Base-by-base conservation (phyloP, 805 yeast genomes). In the Wickerhamomyces sydowiorum region DNA sequence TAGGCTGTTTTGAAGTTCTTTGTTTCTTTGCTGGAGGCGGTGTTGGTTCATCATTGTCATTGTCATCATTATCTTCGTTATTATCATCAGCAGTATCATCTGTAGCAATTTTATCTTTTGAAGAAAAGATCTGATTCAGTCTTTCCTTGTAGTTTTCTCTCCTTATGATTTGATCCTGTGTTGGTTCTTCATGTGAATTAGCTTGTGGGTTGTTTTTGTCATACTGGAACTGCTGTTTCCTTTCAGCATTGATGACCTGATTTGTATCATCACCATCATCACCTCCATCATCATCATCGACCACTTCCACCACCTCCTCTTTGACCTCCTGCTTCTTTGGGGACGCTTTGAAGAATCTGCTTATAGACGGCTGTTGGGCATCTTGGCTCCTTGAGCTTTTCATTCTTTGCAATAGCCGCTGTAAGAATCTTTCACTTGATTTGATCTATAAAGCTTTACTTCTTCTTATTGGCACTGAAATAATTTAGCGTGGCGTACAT, bases 321-420 rank as follows among this genome's bases (percentile, higher is more conserved):
- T 20, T 24, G 23, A 7, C 12, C 23, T 32, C 8, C 9, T 10
- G 23, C 17, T 32, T 20, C 15, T 20, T 32, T 2, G 35, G 35
- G 7, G 23, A 20, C 14, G 49, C 15, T 41, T 52, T 59, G 41
- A 61, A 61, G 33, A 61, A 61, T 39, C 48, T 49, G 38, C 64
- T 61, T 4, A 61, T 61, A 6, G 56, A 46, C 3, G 62, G 60
- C 37, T 61, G 65, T 29, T n/a, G 30, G 30, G 15, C 10, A n/a
- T 28, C 12, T 28, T 3, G 30, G 3, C 5, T 21, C n/a, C 13
- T 33, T 33, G 25, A 23, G 25, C 18, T 7, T 33, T 32, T 10
- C 13, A 18, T 10, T 31, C 14, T 31, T 29, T 18, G 14, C 21
- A 30, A 9, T 29, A 29, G 32, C 32, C 27, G 27, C 27, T 24